Conservation (phyloP, 2,329 filamentous ascomycete species). For the Aspergillus alliaceus region DNA sequence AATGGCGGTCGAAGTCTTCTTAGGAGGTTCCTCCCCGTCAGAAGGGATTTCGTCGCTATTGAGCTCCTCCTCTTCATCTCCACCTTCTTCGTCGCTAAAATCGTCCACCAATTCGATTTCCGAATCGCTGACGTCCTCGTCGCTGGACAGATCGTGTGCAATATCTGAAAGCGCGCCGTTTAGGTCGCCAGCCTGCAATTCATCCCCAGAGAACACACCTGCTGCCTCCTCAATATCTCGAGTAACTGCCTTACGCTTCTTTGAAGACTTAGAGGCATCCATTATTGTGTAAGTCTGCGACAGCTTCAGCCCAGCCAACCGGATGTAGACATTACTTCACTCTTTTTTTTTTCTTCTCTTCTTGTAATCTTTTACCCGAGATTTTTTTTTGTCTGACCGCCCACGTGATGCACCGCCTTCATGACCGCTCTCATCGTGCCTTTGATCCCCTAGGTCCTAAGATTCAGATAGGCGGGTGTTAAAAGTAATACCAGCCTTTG, state of each 20-base stretch:
- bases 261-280: constrained; percentile 41
- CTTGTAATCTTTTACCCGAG: constrained; percentile 20
- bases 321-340: constrained; percentile 3
- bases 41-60: constrained; percentile 55
- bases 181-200: constrained; percentile 51
- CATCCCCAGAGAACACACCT: constrained; percentile 59
- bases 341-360: constrained; percentile 24
- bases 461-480: not conserved
- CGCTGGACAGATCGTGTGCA: constrained; percentile 39
- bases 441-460: too few relatives aligned
- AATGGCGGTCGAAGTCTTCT: constrained; percentile 32
- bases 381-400: constrained; percentile 28
- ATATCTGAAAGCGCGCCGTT: constrained; percentile 45
- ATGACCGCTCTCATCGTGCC: constrained; percentile 22
- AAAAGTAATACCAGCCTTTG: not conserved
- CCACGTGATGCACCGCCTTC: constrained; percentile 37
- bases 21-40: constrained; percentile 43
- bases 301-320: not conserved
- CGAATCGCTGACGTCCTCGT: constrained; percentile 41
- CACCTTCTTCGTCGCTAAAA: constrained; percentile 49
- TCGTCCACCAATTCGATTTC: constrained; percentile 59
- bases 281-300: constrained; percentile 24
- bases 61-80: constrained; percentile 50
- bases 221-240: constrained; percentile 52
- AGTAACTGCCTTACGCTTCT: constrained; percentile 67